phyloP scores from a whole-genome alignment of 768 basidiomycete species.

The Boletus subparvulus region DNA sequence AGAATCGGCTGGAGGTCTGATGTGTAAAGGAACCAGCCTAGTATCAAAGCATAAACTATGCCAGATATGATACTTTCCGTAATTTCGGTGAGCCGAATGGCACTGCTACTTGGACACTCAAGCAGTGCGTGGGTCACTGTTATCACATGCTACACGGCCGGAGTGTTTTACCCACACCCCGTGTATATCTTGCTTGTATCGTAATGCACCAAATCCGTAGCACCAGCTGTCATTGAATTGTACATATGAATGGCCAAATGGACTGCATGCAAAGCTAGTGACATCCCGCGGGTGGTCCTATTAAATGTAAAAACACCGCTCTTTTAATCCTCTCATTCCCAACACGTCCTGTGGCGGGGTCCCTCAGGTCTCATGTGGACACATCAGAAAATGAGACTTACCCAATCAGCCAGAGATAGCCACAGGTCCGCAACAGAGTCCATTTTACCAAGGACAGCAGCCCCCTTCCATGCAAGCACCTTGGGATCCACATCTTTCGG shows the following conservation, averaged over 20 bases:
- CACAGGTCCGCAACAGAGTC: slow-evolving; percentile 88
- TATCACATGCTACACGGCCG: slow-evolving; percentile 10
- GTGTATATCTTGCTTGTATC: slow-evolving; percentile 6
- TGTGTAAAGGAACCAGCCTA: neutral
- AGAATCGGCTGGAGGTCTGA: slow-evolving; percentile 56
- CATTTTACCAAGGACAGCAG: slow-evolving; percentile 87
- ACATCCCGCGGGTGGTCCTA: neutral
- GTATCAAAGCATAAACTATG: slow-evolving; percentile 20
- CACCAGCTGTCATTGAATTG: neutral
- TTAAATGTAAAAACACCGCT: slow-evolving; percentile 78
- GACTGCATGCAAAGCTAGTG: neutral
- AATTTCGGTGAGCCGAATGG: slow-evolving; percentile 4
- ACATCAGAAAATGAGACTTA: slow-evolving; percentile 35
- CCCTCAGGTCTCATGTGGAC: slow-evolving; percentile 3
- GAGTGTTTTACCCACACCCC: neutral
- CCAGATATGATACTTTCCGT: slow-evolving; percentile 10
- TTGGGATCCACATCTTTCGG: slow-evolving; percentile 91
- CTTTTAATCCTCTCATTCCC: slow-evolving; percentile 79
- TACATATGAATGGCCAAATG: neutral
- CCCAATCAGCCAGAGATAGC: slow-evolving; percentile 88
- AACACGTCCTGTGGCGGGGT: slow-evolving; percentile 56
- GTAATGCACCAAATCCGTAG: slow-evolving; percentile 14
- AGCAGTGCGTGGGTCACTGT: slow-evolving; percentile 1
- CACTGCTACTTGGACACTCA: neutral
- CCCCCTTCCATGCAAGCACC: slow-evolving; percentile 94